Evolutionary conservation across 2,329 filamentous ascomycete species (phyloP).

Genomic region (Mollisia scopiformis): DNA sequence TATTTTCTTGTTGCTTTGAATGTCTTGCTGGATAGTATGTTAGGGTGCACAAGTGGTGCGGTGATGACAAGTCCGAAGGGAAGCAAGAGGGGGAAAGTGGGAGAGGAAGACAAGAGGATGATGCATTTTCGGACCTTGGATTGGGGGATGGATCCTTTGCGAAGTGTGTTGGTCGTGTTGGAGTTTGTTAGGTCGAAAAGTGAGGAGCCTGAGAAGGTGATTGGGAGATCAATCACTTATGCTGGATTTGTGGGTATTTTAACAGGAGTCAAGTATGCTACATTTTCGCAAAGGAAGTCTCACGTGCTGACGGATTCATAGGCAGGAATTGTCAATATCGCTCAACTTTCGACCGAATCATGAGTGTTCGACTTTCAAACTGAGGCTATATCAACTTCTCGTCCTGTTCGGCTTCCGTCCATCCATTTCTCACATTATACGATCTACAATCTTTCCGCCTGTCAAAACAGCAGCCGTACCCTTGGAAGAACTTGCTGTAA

Average conservation of each 20-base stretch:
- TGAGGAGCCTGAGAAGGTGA: slow-evolving; percentile 38
- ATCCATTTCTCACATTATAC: slow-evolving; percentile 55
- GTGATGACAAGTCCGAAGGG: slow-evolving; percentile 32
- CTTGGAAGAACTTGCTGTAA: slow-evolving; percentile 23
- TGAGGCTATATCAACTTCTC: slow-evolving; percentile 52
- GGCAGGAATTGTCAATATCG: slow-evolving; percentile 43
- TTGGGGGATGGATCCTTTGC: slow-evolving; percentile 48
- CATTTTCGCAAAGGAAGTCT: background rate
- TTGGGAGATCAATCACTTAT: slow-evolving; percentile 53
- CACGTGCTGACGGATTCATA: background rate
- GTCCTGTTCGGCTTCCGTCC: slow-evolving; percentile 56
- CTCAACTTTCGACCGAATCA: slow-evolving; percentile 55
- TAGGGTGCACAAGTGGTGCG: slow-evolving; percentile 67
- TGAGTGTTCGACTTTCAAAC: slow-evolving; percentile 42
- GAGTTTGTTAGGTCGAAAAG: slow-evolving; percentile 40
- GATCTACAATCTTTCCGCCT: slow-evolving; percentile 36
- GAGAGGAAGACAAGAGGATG: slow-evolving; percentile 39
- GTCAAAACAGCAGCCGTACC: slow-evolving; percentile 4
- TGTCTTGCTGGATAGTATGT: slow-evolving; percentile 62
- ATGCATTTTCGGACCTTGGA: slow-evolving; percentile 58
- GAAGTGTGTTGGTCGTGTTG: slow-evolving; percentile 41
- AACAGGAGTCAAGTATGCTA: slow-evolving; percentile 48
- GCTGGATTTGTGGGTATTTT: slow-evolving; percentile 54
- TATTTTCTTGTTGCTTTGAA: slow-evolving; percentile 66
- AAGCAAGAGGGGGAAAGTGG: slow-evolving; percentile 17